Base-by-base conservation (phyloP, 495 filamentous ascomycete genomes). In the Glonium stellatum region DNA sequence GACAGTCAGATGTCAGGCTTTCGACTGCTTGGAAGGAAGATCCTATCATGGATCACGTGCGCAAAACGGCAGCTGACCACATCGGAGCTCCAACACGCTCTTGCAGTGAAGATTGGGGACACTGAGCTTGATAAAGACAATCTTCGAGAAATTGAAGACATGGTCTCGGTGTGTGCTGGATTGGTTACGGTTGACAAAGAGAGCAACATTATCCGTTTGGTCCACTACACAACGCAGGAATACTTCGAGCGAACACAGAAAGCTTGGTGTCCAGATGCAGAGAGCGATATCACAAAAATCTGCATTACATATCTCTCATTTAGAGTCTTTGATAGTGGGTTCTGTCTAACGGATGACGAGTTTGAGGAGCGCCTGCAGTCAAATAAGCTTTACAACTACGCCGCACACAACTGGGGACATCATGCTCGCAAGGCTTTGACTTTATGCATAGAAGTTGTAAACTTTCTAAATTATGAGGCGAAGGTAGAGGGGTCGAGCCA, bases 191-290 rank as follows among this genome's bases (percentile, higher is more conserved):
- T 80, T 12, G 78, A 84, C 44, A 22, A 74, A 27, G 70, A 75
- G 21, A 82, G 74, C 56, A 39, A 67, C 9, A 72, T 78, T 31
- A 70, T 83, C 46, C 76, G 78, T 13, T 68, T 84, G 13, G 76
- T 82, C 11, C 82, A 84, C 65, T 81, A 79, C 58, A 82, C 82
- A 1, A 70, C 79, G 0, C 75, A 82, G 58, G 73, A 78, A 41
- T 85, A 80, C 62, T 76, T 84, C 46, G 68, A 77, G 21, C 59
- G 66, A 25, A 76, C 64, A n/a, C 65, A 62, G 53, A 41, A 57
- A 1, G 47, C 55, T 6, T 76, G 71, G 71, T 73, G 75, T 57
- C 68, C 75, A 8, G 56, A 69, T 57, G 75, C 73, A 4, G 58
- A 76, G 34, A 10, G 39, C 6, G 48, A 64, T 10, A 74, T 82